Base-by-base conservation (phyloP, 2,329 filamentous ascomycete genomes). In the Phialemoniopsis sp. region DNA sequence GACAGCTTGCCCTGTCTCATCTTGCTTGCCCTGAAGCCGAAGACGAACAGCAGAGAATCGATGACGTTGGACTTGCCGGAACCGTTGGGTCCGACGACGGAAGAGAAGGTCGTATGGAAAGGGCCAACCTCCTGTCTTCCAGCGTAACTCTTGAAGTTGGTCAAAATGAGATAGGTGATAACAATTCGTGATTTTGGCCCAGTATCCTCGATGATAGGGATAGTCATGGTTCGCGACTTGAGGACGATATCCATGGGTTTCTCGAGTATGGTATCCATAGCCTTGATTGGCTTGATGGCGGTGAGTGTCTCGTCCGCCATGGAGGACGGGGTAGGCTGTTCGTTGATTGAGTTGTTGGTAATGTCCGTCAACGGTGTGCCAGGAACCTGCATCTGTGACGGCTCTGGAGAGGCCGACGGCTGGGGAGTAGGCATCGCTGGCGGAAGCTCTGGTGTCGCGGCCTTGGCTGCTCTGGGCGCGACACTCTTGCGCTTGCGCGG, bases 1-100 rank as follows among this genome's bases (percentile, higher is more conserved):
- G 93, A 98, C 35, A 98, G 89, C 67, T 98, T 98, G 56, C 93
- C 93, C 62, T 98, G 93, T 55, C 93, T 80, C 93, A 98, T 98
- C 67, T 98, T 98, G 73, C 91, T 97, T 32, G 93, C 93, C 44
- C 93, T 84, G 69, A 98, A 98, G 39, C 94, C 93, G 58, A 98
- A 98, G n/a, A 98, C 93, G 56, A 98, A 98, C 1, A 98, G 78
- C 19, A 98, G 70, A 3, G 93, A 96, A 64, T 98, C 93, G 57
- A 98, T 98, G 46, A 98, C 94, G 54, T 98, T 98, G 16, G 93
- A 97, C 62, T 98, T 98, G 43, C 93, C 93, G 9, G 93, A 98
- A 45, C 93, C 93, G 59, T 98, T 98, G 36, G 94, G 93, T 1
- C 93, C 94, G 9, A 98, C 93, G 3, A 98, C 93, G 0, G 93